Percentiles rank a stretch among this genome's conserved stretches.
These are phyloP conservation scores for Ceratocystis destructans DNA, from an alignment of 2,329 filamentous ascomycete species.

Conservation along the genomic window DNA sequence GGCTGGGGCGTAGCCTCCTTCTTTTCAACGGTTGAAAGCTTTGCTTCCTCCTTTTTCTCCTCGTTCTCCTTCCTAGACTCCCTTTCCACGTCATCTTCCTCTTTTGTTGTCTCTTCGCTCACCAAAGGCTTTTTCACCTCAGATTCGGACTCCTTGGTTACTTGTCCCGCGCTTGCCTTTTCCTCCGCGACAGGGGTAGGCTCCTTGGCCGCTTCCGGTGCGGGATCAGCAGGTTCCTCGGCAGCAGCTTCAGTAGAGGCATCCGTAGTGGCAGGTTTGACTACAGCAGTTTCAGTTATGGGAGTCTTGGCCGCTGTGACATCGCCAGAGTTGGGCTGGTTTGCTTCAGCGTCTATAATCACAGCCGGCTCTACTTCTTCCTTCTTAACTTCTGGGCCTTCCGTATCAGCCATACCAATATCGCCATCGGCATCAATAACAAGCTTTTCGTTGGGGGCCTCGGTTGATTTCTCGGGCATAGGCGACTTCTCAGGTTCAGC, in stretches of 20 bases:
- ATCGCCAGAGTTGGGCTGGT: not conserved
- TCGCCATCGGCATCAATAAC: constrained; percentile 15
- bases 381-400: constrained; percentile 11
- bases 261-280: not conserved
- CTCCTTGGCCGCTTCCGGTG: not conserved
- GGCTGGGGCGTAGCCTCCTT: constrained; percentile 7
- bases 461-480: not conserved
- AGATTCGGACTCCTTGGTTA: constrained; percentile 15
- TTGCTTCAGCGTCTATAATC: not conserved
- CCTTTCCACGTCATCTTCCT: constrained; percentile 22
- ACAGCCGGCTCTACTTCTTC: constrained; percentile 14
- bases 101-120: constrained; percentile 21
- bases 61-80: constrained; percentile 17
- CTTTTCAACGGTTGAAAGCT: constrained; percentile 19
- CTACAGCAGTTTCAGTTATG: not conserved
- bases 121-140: constrained; percentile 21
- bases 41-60: not conserved
- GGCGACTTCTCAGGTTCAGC: constrained; percentile 19
- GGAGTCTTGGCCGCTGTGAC: not conserved
- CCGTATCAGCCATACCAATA: constrained; percentile 16
- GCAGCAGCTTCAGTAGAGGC: not conserved
- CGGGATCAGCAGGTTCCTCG: not conserved
- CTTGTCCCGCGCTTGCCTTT: not conserved
- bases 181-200: not conserved
- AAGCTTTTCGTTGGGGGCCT: constrained; percentile 18